Percentiles rank a stretch among this genome's conserved stretches.
These are phyloP conservation scores for Yamadazyma paraphyllophila DNA, from an alignment of 805 yeast genomes.

Conservation along the genomic window DNA sequence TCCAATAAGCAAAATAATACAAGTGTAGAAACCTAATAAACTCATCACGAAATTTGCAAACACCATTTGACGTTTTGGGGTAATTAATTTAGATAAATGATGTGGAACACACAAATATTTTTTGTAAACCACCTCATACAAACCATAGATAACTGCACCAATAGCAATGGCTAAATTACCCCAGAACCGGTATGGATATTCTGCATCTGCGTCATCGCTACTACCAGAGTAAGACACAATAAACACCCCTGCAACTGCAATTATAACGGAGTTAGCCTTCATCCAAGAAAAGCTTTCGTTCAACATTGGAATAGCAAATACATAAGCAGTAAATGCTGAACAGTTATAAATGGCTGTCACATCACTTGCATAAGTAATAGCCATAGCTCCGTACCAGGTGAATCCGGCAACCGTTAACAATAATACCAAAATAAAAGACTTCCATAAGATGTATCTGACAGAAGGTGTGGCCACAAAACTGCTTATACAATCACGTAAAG, in stretches of 20 bases:
- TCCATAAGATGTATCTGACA: slow-evolving; percentile 44
- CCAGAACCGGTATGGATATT: slow-evolving; percentile 56
- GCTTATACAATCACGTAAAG: slow-evolving; percentile 29
- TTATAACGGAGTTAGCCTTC: slow-evolving; percentile 64
- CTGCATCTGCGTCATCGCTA: slow-evolving; percentile 21
- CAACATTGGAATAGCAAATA: slow-evolving; percentile 75
- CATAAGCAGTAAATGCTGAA: slow-evolving; percentile 83
- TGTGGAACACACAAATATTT: slow-evolving; percentile 71
- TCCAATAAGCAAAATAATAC: slow-evolving; percentile 48
- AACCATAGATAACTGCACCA: slow-evolving; percentile 78
- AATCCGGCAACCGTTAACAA: slow-evolving; percentile 73
- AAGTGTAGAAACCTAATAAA: slow-evolving; percentile 58
- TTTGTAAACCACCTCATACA: slow-evolving; percentile 83
- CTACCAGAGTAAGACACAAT: slow-evolving; percentile 69
- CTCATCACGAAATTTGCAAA: slow-evolving; percentile 79
- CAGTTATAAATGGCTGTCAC: slow-evolving; percentile 90
- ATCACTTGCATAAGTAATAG: slow-evolving; percentile 76
- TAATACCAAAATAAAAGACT: slow-evolving; percentile 46
- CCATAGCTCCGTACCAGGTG: slow-evolving; percentile 85
- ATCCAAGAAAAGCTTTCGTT: slow-evolving; percentile 61
- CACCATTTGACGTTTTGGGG: slow-evolving; percentile 66
- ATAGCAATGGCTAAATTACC: slow-evolving; percentile 70
- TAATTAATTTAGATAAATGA: slow-evolving; percentile 40
- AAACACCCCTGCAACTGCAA: slow-evolving; percentile 74
- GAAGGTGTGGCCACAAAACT: slow-evolving; percentile 46